phyloP scores from a whole-genome alignment of 768 basidiomycete genomes.

The Amanita exitialis region DNA sequence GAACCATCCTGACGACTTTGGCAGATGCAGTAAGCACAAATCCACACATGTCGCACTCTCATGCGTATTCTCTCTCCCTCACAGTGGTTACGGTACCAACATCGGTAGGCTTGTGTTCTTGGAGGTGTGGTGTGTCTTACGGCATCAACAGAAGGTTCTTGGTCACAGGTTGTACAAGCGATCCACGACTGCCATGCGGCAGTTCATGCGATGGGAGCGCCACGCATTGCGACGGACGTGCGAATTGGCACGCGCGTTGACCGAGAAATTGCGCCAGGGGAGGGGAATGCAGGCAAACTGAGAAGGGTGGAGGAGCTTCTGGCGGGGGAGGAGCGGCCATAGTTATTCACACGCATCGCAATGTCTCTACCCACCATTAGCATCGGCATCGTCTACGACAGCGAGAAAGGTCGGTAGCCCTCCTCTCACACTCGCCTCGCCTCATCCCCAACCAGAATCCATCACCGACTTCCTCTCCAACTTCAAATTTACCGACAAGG shows the following conservation, averaged over 20 bases:
- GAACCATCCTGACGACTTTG: conserved; percentile 5
- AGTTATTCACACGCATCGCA: conserved; percentile 25
- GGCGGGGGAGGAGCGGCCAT: conserved; percentile 21
- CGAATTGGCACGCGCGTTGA: conserved; percentile 88
- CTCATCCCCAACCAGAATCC: conserved; percentile 34
- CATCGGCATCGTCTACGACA: conserved; percentile 55
- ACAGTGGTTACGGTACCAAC: conserved; percentile 88
- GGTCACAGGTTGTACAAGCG: conserved; percentile 72
- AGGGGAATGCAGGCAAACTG: conserved; percentile 75
- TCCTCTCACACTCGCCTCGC: background rate
- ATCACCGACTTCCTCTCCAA: conserved; percentile 64
- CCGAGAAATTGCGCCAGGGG: conserved; percentile 46
- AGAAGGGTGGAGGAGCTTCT: conserved; percentile 76
- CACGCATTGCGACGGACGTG: conserved; percentile 83
- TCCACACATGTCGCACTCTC: background rate
- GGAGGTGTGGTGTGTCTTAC: background rate
- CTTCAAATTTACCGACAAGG: conserved; percentile 56
- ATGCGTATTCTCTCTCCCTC: background rate
- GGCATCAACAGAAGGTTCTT: conserved; percentile 59
- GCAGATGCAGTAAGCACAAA: conserved; percentile 57
- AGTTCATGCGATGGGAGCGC: conserved; percentile 67
- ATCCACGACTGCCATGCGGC: conserved; percentile 90
- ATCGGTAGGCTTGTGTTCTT: conserved; percentile 35
- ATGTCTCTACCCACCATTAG: conserved; percentile 62
- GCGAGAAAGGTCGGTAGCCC: conserved; percentile 50